Percentiles rank a stretch among this genome's conserved stretches.
These are phyloP conservation scores for Dactylellina haptotyla DNA, from an alignment of 2,329 filamentous ascomycete genomes.

Conservation along the genomic window DNA sequence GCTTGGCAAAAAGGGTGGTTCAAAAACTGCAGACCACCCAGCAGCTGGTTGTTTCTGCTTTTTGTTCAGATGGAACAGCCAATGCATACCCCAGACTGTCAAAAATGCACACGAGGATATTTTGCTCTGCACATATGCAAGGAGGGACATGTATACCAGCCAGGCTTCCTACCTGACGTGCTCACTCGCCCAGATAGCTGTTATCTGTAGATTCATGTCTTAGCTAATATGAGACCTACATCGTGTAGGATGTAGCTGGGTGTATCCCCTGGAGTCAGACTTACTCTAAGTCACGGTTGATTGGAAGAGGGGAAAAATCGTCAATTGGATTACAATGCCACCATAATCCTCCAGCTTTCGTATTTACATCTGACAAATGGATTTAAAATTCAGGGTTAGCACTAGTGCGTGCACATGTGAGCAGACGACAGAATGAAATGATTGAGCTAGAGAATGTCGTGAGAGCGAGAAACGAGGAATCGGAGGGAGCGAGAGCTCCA, in stretches of 20 bases:
- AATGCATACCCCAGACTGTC: constrained; percentile 32
- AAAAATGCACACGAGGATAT: constrained; percentile 13
- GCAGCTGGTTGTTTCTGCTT: neutral
- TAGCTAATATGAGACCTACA: constrained; percentile 25
- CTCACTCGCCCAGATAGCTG: neutral
- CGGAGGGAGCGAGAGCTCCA: constrained; percentile 21
- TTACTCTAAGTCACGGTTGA: neutral
- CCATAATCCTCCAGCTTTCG: neutral
- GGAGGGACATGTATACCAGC: neutral
- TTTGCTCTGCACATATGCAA: neutral
- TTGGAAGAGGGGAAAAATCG: constrained; percentile 21
- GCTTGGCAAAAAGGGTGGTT: constrained; percentile 18
- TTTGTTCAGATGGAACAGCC: constrained; percentile 45
- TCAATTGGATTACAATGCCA: constrained; percentile 42
- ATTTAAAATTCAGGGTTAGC: neutral
- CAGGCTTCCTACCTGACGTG: constrained; percentile 6
- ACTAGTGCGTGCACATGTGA: constrained; percentile 4
- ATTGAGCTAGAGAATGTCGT: constrained; percentile 28
- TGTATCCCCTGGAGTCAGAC: neutral
- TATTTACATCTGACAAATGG: neutral
- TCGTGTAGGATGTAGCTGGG: neutral
- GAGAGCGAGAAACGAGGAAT: no score
- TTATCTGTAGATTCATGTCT: neutral
- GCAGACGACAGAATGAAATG: neutral
- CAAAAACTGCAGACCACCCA: constrained; percentile 1